Conservation (phyloP, 2,329 filamentous ascomycete species). For the Colletotrichum filicis region DNA sequence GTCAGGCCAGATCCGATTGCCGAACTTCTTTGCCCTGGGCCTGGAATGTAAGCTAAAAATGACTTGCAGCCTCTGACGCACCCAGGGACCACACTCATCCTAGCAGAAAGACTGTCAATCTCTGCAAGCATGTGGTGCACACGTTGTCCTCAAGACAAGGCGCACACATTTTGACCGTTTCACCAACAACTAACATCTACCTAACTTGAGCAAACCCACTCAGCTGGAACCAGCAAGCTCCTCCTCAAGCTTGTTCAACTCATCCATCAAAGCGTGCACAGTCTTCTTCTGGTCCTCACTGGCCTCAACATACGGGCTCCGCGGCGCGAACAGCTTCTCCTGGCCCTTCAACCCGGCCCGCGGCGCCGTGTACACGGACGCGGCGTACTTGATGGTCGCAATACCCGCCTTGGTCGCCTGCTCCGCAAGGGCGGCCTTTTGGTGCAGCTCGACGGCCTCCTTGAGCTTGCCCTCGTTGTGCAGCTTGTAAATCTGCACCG, state of each 20-base stretch:
- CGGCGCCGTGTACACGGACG: constrained; percentile 67
- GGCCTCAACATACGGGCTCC: constrained; percentile 69
- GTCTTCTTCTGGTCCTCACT: constrained; percentile 54
- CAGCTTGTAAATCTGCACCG: constrained; percentile 69
- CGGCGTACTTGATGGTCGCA: constrained; percentile 75
- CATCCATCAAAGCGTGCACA: constrained; percentile 53
- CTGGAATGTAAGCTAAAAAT: neutral
- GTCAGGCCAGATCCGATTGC: neutral
- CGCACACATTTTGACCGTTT: neutral
- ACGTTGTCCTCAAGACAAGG: neutral
- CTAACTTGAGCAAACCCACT: neutral
- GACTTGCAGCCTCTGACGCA: neutral
- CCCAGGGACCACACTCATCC: too few species aligned
- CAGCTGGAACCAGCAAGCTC: constrained; percentile 24
- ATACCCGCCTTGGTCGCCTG: constrained; percentile 74
- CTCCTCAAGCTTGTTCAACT: constrained; percentile 56
- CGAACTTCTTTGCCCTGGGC: neutral
- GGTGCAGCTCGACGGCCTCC: constrained; percentile 71
- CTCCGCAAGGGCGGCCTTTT: constrained; percentile 72
- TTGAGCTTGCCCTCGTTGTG: constrained; percentile 66
- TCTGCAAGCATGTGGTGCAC: neutral
- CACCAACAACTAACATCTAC: too few species aligned
- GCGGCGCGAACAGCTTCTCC: constrained; percentile 66
- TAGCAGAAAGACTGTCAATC: neutral
- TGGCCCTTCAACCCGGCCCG: constrained; percentile 69